Percentiles rank a stretch among this genome's conserved stretches.
phyloP scores from a whole-genome alignment of 1,284 basidiomycete species.

The Sanghuangporus sanghuang region DNA sequence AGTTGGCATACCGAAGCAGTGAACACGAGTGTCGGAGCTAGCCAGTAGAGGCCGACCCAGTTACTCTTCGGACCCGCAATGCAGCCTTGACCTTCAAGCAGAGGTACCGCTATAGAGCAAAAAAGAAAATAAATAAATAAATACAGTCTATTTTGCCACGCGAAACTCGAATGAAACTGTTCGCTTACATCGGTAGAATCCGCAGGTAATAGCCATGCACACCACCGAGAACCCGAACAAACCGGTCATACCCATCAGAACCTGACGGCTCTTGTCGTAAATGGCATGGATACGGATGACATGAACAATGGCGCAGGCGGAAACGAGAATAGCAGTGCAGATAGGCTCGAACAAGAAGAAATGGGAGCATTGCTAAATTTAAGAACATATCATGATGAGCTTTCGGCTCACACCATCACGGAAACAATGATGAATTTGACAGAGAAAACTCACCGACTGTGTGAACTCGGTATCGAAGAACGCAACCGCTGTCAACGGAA shows the following conservation, averaged over 20 bases:
- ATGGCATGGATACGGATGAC: slow-evolving; percentile 74
- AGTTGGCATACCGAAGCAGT: slow-evolving; percentile 47
- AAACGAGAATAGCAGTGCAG: slow-evolving; percentile 70
- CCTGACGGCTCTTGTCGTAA: slow-evolving; percentile 52
- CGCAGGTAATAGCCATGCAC: slow-evolving; percentile 64
- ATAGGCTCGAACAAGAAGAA: slow-evolving; percentile 83
- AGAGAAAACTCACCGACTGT: slow-evolving; percentile 37
- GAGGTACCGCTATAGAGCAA: slow-evolving; percentile 51
- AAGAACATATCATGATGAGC: not conserved
- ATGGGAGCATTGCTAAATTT: slow-evolving; percentile 49
- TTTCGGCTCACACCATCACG: not conserved
- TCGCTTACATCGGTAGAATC: slow-evolving; percentile 62
- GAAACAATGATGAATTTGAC: not conserved
- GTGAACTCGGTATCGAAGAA: slow-evolving; percentile 74
- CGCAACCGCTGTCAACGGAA: slow-evolving; percentile 50
- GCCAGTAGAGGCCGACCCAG: slow-evolving; percentile 83
- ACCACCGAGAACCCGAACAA: slow-evolving; percentile 64
- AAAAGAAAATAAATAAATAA: not conserved
- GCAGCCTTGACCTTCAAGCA: slow-evolving; percentile 68
- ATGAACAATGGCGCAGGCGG: slow-evolving; percentile 65
- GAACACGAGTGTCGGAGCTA: slow-evolving; percentile 67
- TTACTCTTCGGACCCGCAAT: slow-evolving; percentile 72
- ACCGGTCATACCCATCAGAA: slow-evolving; percentile 50
- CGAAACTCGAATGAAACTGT: not conserved
- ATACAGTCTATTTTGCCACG: not conserved